Percentiles rank a stretch among this genome's conserved stretches.
Evolutionary conservation across 2,329 filamentous ascomycete species (phyloP).

Genomic region (Venturia pyrina): DNA sequence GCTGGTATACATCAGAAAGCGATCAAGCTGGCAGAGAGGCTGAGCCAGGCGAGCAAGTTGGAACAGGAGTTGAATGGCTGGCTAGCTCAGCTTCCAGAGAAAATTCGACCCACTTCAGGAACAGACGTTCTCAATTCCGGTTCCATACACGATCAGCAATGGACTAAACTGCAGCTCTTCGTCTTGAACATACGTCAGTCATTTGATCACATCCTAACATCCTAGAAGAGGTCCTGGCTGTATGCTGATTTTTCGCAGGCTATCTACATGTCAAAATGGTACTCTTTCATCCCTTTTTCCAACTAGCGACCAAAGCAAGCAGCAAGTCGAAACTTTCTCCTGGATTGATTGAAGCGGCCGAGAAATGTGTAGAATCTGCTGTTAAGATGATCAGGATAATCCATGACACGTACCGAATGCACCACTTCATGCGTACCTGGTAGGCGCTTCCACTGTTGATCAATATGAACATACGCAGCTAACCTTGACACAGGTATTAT

Average conservation of each 20-base stretch:
- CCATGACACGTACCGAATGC: conserved; percentile 28
- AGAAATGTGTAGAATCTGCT: conserved; percentile 31
- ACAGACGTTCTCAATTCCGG: conserved; percentile 18
- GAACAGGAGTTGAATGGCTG: conserved; percentile 28
- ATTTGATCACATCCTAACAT: neutral
- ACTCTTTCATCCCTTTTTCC: conserved; percentile 27
- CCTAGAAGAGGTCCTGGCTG: neutral
- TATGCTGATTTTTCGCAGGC: conserved; percentile 17
- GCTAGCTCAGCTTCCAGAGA: conserved; percentile 24
- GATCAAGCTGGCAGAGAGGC: conserved; percentile 26
- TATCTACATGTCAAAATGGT: conserved; percentile 34
- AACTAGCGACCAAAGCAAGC: conserved; percentile 21
- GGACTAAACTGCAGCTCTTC: conserved; percentile 28
- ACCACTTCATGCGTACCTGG: conserved; percentile 34
- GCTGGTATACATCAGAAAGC: conserved; percentile 31
- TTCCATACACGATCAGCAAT: conserved; percentile 26
- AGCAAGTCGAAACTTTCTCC: conserved; percentile 17
- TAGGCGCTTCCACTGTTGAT: conserved; percentile 15
- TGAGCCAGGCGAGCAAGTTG: conserved; percentile 26
- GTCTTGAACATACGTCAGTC: conserved; percentile 30
- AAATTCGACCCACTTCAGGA: conserved; percentile 22
- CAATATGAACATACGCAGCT: neutral
- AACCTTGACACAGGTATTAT: conserved; percentile 26
- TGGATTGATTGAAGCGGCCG: conserved; percentile 23
- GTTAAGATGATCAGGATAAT: conserved; percentile 31